These are phyloP conservation scores for Tillandsia fasciculata DNA, from an alignment of 176 grass and related monocot genomes.

Conservation along the genomic window DNA sequence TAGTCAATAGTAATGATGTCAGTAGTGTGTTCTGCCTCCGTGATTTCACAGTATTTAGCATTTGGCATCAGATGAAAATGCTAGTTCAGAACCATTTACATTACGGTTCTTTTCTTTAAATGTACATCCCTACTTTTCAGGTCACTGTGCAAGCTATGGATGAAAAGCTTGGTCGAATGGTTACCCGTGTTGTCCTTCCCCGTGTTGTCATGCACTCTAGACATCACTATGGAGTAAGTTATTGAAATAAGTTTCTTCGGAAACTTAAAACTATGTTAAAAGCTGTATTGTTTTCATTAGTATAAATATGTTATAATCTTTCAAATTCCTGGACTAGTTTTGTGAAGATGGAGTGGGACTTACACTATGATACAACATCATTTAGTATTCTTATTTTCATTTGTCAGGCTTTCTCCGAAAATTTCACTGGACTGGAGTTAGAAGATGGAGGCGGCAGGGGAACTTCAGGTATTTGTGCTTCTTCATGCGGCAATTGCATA, in stretches of 20 bases:
- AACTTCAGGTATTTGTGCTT: conserved; percentile 68
- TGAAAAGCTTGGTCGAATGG: conserved; percentile 88
- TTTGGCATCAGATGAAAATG: background rate
- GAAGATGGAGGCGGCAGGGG: conserved; percentile 98
- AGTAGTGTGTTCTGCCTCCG: background rate
- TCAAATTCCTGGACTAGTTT: background rate
- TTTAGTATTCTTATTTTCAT: background rate
- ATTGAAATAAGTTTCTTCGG: background rate
- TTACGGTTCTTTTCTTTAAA: background rate
- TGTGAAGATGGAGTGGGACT: background rate
- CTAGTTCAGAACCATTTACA: background rate
- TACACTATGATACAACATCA: background rate
- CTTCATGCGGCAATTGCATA: background rate
- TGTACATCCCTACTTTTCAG: conserved; percentile 24
- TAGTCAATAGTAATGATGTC: background rate
- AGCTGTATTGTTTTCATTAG: background rate
- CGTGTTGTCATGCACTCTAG: conserved; percentile 97
- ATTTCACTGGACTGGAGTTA: conserved; percentile 91
- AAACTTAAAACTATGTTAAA: background rate
- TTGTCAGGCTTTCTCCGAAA: conserved; percentile 81
- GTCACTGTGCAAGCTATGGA: conserved; percentile 83
- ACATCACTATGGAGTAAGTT: conserved; percentile 93
- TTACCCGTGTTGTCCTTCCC: conserved; percentile 83
- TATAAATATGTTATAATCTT: background rate
- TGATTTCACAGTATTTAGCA: background rate